Evolutionary conservation across 108 stramenopile species (phyloP).

Genomic region (Pseudonitzschia pungens): DNA sequence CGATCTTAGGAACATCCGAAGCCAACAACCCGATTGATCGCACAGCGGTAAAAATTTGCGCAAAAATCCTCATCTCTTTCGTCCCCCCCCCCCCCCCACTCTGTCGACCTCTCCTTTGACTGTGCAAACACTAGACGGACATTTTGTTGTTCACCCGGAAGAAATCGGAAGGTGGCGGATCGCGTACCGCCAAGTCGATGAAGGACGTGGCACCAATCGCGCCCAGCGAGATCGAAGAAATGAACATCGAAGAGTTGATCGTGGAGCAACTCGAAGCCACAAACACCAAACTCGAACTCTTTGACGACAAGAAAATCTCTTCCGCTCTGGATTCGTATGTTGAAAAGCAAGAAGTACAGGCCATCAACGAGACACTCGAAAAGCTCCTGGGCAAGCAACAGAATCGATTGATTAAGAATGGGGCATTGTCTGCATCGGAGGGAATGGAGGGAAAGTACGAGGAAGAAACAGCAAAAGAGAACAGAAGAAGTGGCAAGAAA

Average conservation of each 20-base stretch:
- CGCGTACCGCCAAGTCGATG: conserved; percentile 2
- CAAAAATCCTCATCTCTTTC: not conserved
- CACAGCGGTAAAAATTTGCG: not conserved
- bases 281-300: conserved; percentile 72
- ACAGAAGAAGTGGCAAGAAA: conserved; percentile 19
- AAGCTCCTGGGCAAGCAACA: conserved; percentile 54
- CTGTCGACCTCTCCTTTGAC: not conserved
- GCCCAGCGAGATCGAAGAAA: conserved; percentile 79
- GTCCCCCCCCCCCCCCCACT: not conserved
- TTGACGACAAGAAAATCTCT: conserved; percentile 59
- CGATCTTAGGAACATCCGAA: no score
- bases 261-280: conserved; percentile 58
- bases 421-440: conserved; percentile 13
- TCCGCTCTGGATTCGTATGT: conserved; percentile 90
- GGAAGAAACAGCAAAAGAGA: conserved; percentile 29
- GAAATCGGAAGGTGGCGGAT: conserved; percentile 22
- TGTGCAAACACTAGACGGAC: conserved; percentile 39
- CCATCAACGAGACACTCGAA: conserved; percentile 62
- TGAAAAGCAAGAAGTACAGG: conserved; percentile 57
- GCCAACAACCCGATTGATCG: no score
- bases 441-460: not conserved
- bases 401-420: conserved; percentile 37
- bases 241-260: conserved; percentile 85
- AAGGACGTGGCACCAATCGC: conserved; percentile 55
- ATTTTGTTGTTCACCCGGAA: conserved; percentile 84